A percentile compares a stretch with the other conserved stretches of the same genome.
Conservation (phyloP, 2,329 filamentous ascomycete genomes). For the Zymoseptoria crescenta region DNA sequence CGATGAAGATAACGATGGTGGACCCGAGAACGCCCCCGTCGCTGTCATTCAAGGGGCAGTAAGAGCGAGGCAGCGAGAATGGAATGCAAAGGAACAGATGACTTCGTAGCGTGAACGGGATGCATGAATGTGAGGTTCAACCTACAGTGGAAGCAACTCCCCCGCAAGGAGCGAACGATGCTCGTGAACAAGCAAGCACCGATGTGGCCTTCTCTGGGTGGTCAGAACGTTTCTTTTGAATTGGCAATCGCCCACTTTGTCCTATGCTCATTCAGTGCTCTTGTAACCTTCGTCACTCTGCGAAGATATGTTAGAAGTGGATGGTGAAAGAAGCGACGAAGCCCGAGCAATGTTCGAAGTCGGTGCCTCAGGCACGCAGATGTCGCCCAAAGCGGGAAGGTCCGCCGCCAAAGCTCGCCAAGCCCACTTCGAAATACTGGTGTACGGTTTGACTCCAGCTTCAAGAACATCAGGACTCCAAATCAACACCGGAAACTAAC, state of each 20-base stretch:
- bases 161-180: neutral
- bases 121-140: neutral
- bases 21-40: too few species aligned
- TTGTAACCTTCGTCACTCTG: too few species aligned
- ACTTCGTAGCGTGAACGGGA: too few species aligned
- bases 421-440: neutral
- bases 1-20: neutral
- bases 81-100: too few species aligned
- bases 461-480: neutral
- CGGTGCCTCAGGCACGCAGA: neutral
- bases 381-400: neutral
- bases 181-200: neutral
- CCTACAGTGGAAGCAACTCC: neutral
- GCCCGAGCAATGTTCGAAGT: too few species aligned
- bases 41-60: too few species aligned
- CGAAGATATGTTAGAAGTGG: too few species aligned
- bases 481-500: constrained; percentile 2
- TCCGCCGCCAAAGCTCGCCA: constrained; percentile 3
- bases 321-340: neutral
- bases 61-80: neutral
- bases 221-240: too few species aligned
- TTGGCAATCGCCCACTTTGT: neutral
- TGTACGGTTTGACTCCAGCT: too few species aligned
- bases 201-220: neutral
- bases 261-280: too few species aligned